Evolutionary conservation across 768 basidiomycete species (phyloP), one percentile per base, ranked within the genome.

Genomic region (Butyriboletus loyo): DNA sequence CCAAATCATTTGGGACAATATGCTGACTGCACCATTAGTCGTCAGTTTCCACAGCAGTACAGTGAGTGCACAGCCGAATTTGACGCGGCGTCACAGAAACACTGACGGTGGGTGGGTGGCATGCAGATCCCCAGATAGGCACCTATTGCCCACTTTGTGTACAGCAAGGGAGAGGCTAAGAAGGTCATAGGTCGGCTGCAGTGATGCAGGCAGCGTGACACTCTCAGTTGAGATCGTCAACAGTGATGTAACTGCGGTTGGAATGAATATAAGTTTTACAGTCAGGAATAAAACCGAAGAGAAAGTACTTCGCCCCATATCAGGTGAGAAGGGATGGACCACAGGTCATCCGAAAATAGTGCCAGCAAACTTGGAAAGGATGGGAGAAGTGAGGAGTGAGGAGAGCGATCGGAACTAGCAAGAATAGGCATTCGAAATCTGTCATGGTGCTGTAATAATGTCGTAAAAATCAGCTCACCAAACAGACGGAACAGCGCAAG

Each of bases 1-100:
- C 8, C 59, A 35, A 46, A 19, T 34, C 28, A 44, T 0, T 36
- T n/a, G 35, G 46, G 35, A 61, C 22, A 56, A 53, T 37, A 41
- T 52, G 39, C 71, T 72, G 45, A 62, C 56, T 36, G 52, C 54
- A 57, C 42, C 49, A 51, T 34, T 57, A 89, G 87, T 67, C 84
- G 81, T 52, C 82, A 83, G 66, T 89, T 84, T 68, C 87, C 87
- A 34, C 73, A 87, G 65, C 79, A 81, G 58, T 85, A 86, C 63
- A 75, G 86, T 88, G 56, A 66, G 85, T 72, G 36, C 44, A 46
- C 27, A 45, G 28, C 46, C 51, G 35, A 42, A 53, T 55, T 51
- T 42, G 38, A 37, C 41, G 43, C 35, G 41, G 41, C 35, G 55
- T 32, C 53, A 49, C 48, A 31, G 37, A 36, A 44, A 36, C 31